Evolutionary conservation across 192 early-diverging fungal species (phyloP).

Genomic region (Rhizophagus prolifer): DNA sequence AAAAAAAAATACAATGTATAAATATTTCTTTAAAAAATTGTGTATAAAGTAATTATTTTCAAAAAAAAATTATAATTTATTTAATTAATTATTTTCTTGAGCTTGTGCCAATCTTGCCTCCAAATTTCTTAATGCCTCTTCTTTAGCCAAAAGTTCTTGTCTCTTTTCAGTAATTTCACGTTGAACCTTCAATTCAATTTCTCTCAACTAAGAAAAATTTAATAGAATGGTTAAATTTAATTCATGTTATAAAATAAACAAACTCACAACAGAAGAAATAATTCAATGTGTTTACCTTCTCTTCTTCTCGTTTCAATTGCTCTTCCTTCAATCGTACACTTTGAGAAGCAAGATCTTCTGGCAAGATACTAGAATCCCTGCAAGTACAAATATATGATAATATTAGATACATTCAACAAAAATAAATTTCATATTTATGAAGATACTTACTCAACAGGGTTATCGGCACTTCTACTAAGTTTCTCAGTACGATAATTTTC

Average conservation of each 20-base stretch:
- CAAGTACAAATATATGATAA: background rate
- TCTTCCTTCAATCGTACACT: slow-evolving; percentile 53
- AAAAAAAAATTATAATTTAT: background rate
- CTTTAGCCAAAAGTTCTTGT: slow-evolving; percentile 55
- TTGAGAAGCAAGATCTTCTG: slow-evolving; percentile 24
- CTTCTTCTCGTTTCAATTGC: slow-evolving; percentile 54
- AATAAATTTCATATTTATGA: background rate
- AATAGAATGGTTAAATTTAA: background rate
- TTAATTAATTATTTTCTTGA: slow-evolving; percentile 23
- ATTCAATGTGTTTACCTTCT: slow-evolving; percentile 35
- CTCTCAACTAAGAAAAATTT: slow-evolving; percentile 38
- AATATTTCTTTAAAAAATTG: no score
- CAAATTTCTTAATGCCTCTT: slow-evolving; percentile 52
- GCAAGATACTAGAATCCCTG: slow-evolving; percentile 9
- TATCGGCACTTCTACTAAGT: slow-evolving; percentile 56
- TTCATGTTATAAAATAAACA: background rate
- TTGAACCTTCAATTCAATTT: slow-evolving; percentile 54
- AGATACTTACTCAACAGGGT: slow-evolving; percentile 38
- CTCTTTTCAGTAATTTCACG: slow-evolving; percentile 57
- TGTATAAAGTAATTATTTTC: no score
- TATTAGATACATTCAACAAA: background rate
- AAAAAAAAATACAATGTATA: no score
- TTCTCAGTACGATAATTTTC: slow-evolving; percentile 94
- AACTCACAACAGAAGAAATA: background rate
- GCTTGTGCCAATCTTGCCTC: slow-evolving; percentile 48